Evolutionary conservation across 352 stramenopile genomes (phyloP).

Genomic region (Halophytophthora polymorphica): DNA sequence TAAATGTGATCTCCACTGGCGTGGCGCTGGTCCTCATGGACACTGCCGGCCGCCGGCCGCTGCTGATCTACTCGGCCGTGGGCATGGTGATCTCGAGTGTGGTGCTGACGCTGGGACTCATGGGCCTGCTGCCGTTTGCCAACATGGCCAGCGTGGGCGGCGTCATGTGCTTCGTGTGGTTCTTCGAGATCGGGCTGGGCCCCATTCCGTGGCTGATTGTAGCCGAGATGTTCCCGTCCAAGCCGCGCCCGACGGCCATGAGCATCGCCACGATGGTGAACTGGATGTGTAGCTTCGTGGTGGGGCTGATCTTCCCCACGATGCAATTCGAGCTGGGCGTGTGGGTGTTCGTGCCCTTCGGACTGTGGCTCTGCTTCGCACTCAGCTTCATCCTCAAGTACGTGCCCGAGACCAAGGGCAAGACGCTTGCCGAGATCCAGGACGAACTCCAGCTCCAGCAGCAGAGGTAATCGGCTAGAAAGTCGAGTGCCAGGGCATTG

Average conservation of each 20-base stretch:
- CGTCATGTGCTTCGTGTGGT: slow-evolving; percentile 75
- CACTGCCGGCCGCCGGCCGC: slow-evolving; percentile 50
- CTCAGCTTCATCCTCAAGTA: slow-evolving; percentile 76
- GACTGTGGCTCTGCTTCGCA: slow-evolving; percentile 52
- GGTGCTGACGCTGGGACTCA: slow-evolving; percentile 52
- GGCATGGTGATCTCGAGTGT: slow-evolving; percentile 66
- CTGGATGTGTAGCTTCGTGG: slow-evolving; percentile 93
- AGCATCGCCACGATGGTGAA: slow-evolving; percentile 93
- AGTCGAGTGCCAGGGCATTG: slow-evolving; percentile 9
- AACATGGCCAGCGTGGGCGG: slow-evolving; percentile 50
- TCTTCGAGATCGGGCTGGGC: slow-evolving; percentile 69
- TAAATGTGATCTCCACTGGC: slow-evolving; percentile 69
- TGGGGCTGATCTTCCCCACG: slow-evolving; percentile 92
- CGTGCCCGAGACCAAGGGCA: slow-evolving; percentile 90
- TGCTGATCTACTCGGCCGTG: slow-evolving; percentile 58
- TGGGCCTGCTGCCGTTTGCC: slow-evolving; percentile 50
- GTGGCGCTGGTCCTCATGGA: slow-evolving; percentile 76
- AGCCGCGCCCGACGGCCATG: slow-evolving; percentile 89
- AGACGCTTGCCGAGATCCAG: slow-evolving; percentile 69
- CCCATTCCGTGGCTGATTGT: slow-evolving; percentile 96
- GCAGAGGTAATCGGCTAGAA: slow-evolving; percentile 12
- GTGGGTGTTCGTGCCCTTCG: slow-evolving; percentile 91
- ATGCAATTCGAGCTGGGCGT: slow-evolving; percentile 78
- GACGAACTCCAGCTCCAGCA: slow-evolving; percentile 36
- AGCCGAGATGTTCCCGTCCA: slow-evolving; percentile 93